These are phyloP conservation scores for Xylaria sp. DNA, from an alignment of 495 filamentous ascomycete genomes.

Conservation along the genomic window DNA sequence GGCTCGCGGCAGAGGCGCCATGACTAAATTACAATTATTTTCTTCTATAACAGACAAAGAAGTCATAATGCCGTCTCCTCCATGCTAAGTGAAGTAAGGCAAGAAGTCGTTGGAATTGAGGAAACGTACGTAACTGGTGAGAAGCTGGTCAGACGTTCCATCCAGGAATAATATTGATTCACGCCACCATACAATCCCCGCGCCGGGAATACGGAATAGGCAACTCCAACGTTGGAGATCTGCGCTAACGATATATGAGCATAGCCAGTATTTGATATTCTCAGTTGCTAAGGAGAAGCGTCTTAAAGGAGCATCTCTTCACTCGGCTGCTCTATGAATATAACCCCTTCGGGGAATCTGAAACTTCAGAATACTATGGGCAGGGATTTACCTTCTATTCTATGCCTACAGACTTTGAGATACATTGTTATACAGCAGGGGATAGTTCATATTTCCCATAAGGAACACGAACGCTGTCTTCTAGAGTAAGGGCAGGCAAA, in stretches of 20 bases:
- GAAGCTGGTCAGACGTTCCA: neutral
- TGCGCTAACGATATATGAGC: neutral
- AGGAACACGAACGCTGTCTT: neutral
- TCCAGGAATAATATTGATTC: neutral
- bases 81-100: neutral
- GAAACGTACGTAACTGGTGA: neutral
- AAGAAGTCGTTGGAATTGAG: neutral
- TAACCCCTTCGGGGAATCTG: too few species aligned
- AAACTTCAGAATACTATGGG: neutral
- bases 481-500: neutral
- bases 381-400: neutral
- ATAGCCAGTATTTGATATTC: neutral
- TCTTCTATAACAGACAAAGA: neutral
- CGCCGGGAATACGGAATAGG: neutral
- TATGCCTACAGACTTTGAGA: neutral
- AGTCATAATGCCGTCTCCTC: neutral
- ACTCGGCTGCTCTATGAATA: neutral
- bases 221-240: neutral
- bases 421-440: neutral
- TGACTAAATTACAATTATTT: neutral
- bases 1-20: conserved; percentile 19
- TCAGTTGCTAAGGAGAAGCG: neutral
- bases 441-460: neutral
- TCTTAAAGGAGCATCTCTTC: neutral
- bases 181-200: neutral